Base-by-base conservation (phyloP, 108 stramenopile species). In the Nitzschia sp. region DNA sequence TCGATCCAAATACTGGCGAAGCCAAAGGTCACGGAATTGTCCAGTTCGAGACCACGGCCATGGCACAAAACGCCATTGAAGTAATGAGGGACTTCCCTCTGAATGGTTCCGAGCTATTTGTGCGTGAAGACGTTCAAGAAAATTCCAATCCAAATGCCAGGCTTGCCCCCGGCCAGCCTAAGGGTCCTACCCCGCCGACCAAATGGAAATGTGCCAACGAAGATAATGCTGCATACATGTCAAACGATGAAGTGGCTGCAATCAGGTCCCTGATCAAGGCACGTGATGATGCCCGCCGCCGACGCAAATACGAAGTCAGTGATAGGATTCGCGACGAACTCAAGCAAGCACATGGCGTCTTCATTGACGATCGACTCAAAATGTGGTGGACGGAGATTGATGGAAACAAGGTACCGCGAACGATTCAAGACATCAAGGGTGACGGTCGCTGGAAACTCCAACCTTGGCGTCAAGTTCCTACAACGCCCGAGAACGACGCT, bases 121-220 rank as follows among this genome's bases (percentile, higher is more conserved):
- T 94, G 11, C 86, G 93, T 35, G 83, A 79, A 58, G 93, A 94
- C 72, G 81, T 86, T 17, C 90, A 91, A 78, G 90, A 91, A 64
- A 55, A 34, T 28, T 54, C 66, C 17, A 56, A 66, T 9, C 46
- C 58, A 11, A 25, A 62, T 6, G 38, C 70, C 23, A 19, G 34
- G 17, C 48, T 69, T n/a, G 26, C 33, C 15, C 18, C n/a, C 48
- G 46, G 21, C 58, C 23, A 27, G 1, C 25, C 58, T 19, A 56
- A 48, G 26, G 57, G 68, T 47, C 65, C 75, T 26, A 70, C 66
- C 4, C 82, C 80, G 32, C 79, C 85, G 19, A 62, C 81, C 24
- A 82, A 76, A 46, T 94, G 92, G 92, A 83, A 76, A 64, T 88
- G 92, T 45, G 92, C 89, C 36, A 80, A 94, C 51, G 93, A 91